Percentiles rank a stretch among this genome's conserved stretches.
phyloP scores from a whole-genome alignment of 2,329 filamentous ascomycete genomes.

The Colletotrichum spinosum region DNA sequence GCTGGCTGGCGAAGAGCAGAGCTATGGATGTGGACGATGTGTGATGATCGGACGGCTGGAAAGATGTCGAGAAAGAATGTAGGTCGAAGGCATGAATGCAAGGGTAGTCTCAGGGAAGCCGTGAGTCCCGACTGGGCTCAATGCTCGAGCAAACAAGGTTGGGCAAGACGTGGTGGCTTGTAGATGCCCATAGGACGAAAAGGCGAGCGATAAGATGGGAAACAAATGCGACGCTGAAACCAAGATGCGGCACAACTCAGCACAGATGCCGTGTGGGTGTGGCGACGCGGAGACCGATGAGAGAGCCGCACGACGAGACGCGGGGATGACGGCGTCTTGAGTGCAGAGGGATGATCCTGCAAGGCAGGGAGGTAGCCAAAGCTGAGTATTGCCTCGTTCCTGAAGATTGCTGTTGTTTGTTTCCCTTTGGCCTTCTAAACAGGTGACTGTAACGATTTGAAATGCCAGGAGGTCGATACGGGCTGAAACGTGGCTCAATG shows the following conservation, averaged over 20 bases:
- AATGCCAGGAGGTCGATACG: slow-evolving; percentile 15
- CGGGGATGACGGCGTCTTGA: slow-evolving; percentile 16
- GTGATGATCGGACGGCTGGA: slow-evolving; percentile 25
- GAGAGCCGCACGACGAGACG: slow-evolving; percentile 23
- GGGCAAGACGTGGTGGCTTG: slow-evolving; percentile 6
- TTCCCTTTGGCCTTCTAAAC: slow-evolving; percentile 16
- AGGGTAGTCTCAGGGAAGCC: slow-evolving; percentile 27
- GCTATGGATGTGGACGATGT: slow-evolving; percentile 21
- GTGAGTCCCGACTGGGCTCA: slow-evolving; percentile 24
- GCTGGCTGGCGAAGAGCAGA: slow-evolving; percentile 4
- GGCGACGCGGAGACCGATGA: slow-evolving; percentile 22
- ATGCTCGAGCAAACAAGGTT: slow-evolving; percentile 24
- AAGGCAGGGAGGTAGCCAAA: slow-evolving; percentile 6
- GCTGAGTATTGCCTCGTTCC: slow-evolving; percentile 23
- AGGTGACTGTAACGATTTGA: slow-evolving; percentile 12
- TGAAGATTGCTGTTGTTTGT: slow-evolving; percentile 7
- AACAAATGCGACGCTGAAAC: slow-evolving; percentile 36
- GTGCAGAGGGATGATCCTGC: slow-evolving; percentile 29
- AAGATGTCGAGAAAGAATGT: slow-evolving; percentile 4
- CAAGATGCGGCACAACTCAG: slow-evolving; percentile 37
- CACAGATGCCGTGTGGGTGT: slow-evolving; percentile 35
- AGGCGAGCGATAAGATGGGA: slow-evolving; percentile 28
- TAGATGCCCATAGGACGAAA: slow-evolving; percentile 25
- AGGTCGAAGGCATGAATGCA: slow-evolving; percentile 32
- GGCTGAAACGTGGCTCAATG: slow-evolving; percentile 33